Evolutionary conservation across 768 basidiomycete genomes (phyloP), one percentile per base, ranked within the genome.

Genomic region (Baorangia bicolor): DNA sequence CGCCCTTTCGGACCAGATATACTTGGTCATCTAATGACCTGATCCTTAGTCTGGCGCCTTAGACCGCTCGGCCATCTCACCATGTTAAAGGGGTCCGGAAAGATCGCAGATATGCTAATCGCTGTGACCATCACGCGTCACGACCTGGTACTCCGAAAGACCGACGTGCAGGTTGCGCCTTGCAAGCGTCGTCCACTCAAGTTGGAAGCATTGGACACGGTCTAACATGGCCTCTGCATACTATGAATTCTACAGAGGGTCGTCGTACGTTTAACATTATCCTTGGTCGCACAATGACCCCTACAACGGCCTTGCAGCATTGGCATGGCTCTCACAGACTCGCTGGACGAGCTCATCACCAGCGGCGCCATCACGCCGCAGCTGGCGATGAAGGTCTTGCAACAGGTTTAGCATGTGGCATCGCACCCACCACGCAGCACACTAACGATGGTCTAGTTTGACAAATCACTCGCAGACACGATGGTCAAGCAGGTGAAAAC

Each of bases 291-390:
- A 37, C 20, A 41, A 20, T 12, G 33, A 30, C 28, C n/a, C 28
- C 51, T 42, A 54, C 44, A 53, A 40, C 1, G 6, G 34, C 16
- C 35, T 40, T 54, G 33, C 69, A 98, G 97, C 61, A 93, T 98
- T 73, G 97, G 97, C 49, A 92, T 94, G 83, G 94, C 96, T 49
- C 81, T 99, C 49, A 96, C 95, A 14, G 97, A 99, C 78, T 94
- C 96, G 61, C 84, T 99, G 64, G 97, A 99, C 76, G 96, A 98
- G 75, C 84, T 99, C 62, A 98, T 99, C 65, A 96, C 94, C 43
- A 90, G 89, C 67, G 96, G 96, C 2, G 86, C 92, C 47, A 99
- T 99, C 66, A 96, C 94, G 20, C 96, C 96, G 13, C 96, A 98
- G 75, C 73, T 98, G 63, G 97, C 96, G n/a, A 93, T 98, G 88